Evolutionary conservation across 441 rosid genomes (phyloP).

Genomic region (Pelargonium myrrhifolium): DNA sequence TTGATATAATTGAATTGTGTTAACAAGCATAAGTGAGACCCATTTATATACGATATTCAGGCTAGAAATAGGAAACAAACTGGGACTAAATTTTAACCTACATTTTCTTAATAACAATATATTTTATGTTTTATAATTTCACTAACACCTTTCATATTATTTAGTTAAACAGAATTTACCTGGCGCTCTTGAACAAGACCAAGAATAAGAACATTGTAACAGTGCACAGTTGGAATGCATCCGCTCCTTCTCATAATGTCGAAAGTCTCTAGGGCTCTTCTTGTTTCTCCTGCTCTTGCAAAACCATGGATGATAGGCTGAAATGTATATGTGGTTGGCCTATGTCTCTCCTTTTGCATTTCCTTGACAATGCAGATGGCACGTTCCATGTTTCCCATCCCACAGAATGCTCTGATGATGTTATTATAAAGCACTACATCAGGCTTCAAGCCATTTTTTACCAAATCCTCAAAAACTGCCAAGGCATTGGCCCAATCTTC

Average conservation of each 20-base stretch:
- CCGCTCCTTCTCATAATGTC: slow-evolving; percentile 91
- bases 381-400: slow-evolving; percentile 96
- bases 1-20: too few relatives aligned
- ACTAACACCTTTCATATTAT: too few relatives aligned
- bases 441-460: slow-evolving; percentile 69
- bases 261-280: slow-evolving; percentile 68
- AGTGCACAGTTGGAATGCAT: slow-evolving; percentile 87
- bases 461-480: slow-evolving; percentile 76
- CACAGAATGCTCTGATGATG: slow-evolving; percentile 80
- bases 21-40: too few relatives aligned
- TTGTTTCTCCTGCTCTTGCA: slow-evolving; percentile 75
- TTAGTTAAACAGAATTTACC: slow-evolving; percentile 34
- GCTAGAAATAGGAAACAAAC: too few relatives aligned
- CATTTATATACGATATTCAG: too few relatives aligned
- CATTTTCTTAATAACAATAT: too few relatives aligned
- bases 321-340: slow-evolving; percentile 76
- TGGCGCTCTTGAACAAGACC: slow-evolving; percentile 85
- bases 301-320: slow-evolving; percentile 83
- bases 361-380: slow-evolving; percentile 72
- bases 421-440: slow-evolving; percentile 84
- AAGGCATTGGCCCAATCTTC: slow-evolving; percentile 96
- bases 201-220: slow-evolving; percentile 82
- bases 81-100: too few relatives aligned
- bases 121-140: too few relatives aligned
- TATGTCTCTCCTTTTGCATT: slow-evolving; percentile 78